phyloP scores from a whole-genome alignment of 2,329 filamentous ascomycete genomes.

The Epichloe uncinata region DNA sequence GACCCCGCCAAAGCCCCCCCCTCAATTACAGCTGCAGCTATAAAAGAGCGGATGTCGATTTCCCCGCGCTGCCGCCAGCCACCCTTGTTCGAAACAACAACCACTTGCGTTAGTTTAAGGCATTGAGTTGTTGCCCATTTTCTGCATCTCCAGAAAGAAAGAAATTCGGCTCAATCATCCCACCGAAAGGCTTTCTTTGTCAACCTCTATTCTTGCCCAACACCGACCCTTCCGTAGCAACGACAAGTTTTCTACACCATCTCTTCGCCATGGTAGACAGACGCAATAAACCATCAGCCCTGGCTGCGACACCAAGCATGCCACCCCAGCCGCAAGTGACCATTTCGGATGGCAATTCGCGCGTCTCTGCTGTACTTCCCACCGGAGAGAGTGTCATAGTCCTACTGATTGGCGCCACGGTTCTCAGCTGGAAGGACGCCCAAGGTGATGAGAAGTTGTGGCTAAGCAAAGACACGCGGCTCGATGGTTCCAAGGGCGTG shows the following conservation, averaged over 20 bases:
- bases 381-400: slow-evolving; percentile 79
- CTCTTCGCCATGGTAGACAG: slow-evolving; percentile 56
- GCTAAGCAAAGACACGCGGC: slow-evolving; percentile 62
- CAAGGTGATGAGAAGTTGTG: slow-evolving; percentile 73
- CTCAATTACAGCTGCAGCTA: neutral
- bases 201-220: neutral
- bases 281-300: slow-evolving; percentile 67
- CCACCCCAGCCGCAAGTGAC: slow-evolving; percentile 69
- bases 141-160: neutral
- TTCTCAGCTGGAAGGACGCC: slow-evolving; percentile 83
- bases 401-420: slow-evolving; percentile 81
- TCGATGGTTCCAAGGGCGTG: slow-evolving; percentile 83
- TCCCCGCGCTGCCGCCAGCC: neutral
- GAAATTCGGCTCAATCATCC: neutral
- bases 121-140: neutral
- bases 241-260: neutral
- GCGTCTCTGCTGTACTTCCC: slow-evolving; percentile 67
- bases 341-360: slow-evolving; percentile 56
- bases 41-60: neutral
- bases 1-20: neutral
- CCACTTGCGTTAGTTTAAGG: neutral
- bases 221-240: neutral
- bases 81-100: neutral
- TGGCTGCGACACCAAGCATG: slow-evolving; percentile 59
- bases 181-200: neutral